Evolutionary conservation across 352 stramenopile genomes (phyloP), one percentile per base, ranked within the genome.

Genomic region (Phytopythium delawarense): DNA sequence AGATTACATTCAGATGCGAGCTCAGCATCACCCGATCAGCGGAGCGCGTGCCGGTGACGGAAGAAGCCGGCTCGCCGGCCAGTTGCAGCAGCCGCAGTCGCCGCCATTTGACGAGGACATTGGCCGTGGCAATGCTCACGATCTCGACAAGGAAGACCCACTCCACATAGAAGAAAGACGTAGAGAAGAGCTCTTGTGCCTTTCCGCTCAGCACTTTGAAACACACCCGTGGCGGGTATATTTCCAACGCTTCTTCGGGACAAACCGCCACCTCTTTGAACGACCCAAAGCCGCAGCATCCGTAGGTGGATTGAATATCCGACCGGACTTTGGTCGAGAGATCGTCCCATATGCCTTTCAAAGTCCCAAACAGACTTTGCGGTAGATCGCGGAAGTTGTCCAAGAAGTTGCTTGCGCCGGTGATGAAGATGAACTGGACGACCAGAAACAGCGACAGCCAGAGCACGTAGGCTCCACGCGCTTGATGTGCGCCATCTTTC

Each of bases 61-160:
- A 66, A 5, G 66, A 67, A 9, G 54, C 62, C 8, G 65, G 62
- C 21, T 66, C 61, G 1, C 64, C 62, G 0, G 70, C 75, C 49
- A 84, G 63, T 30, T 84, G 71, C 9, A 74, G 35, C 20, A 83
- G 42, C 12, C 76, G 76, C 48, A 88, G 58, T 4, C 57, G 52
- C 2, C 78, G 67, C 79, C 79, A 88, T 15, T 74, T 70, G 42
- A 88, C 64, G n/a, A 88, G 69, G 13, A 81, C 61, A 21, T 84
- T 86, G 8, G 73, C 72, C 6, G 83, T 28, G 12, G 57, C 64
- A 15, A 88, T 61, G 8, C 68, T 77, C 5, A 51, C 48, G 7
- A 74, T 62, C 56, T 88, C 72, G 13, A 71, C 67, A 6, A 81
- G 37, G 15, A 83, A 39, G 6, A 85, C 32, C 18, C 58, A 32